Evolutionary conservation across 83 land plant genomes (phyloP).

Genomic region (Diphasiastrum complanatum): DNA sequence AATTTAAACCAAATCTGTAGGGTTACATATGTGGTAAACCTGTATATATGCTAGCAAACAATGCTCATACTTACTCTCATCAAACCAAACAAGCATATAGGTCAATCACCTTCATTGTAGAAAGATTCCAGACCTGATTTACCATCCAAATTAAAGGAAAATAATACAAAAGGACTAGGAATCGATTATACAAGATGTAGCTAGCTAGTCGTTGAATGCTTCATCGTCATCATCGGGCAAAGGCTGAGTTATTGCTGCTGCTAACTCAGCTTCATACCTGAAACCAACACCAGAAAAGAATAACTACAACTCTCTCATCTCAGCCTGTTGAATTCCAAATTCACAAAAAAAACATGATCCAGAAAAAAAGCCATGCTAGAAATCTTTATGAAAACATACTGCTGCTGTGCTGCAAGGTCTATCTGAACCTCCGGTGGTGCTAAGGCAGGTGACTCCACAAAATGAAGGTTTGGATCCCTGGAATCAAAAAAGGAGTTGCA

Average conservation of each 20-base stretch:
- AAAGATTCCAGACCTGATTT: no score
- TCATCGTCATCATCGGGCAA: slow-evolving; percentile 17
- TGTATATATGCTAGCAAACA: no score
- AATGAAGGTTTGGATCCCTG: slow-evolving; percentile 21
- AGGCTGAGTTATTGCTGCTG: not conserved
- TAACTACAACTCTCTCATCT: not conserved
- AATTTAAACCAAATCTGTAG: no score
- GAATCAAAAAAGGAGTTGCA: no score
- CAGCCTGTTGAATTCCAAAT: not conserved
- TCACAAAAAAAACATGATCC: not conserved
- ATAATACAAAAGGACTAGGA: no score
- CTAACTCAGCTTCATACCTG: slow-evolving; percentile 17
- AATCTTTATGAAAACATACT: not conserved
- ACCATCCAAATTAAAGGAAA: no score
- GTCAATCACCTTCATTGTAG: no score
- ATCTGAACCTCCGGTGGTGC: slow-evolving; percentile 19
- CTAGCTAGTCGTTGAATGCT: not conserved
- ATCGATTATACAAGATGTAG: no score
- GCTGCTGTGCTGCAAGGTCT: slow-evolving; percentile 3
- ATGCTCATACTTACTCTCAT: no score
- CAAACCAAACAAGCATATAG: no score
- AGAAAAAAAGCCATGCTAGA: not conserved
- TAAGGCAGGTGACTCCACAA: slow-evolving; percentile 18
- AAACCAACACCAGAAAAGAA: not conserved
- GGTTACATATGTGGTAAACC: no score